Conservation (phyloP, 768 basidiomycete genomes). For the Coprinopsis cinerea region DNA sequence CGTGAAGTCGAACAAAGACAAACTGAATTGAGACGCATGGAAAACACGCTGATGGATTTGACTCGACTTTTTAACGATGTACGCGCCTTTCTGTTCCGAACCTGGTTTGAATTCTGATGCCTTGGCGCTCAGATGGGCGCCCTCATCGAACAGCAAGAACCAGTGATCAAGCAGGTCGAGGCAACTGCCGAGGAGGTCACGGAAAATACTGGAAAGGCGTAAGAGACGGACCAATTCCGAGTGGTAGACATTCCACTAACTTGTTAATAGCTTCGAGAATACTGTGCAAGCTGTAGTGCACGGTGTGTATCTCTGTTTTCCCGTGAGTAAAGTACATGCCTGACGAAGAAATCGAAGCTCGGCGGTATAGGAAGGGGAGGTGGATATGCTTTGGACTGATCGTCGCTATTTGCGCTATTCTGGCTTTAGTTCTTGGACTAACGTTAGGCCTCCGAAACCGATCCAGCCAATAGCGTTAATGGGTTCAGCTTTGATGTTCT, state of each 20-base stretch:
- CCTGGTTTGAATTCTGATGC: not conserved
- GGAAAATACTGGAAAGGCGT: conserved; percentile 69
- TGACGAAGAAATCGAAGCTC: conserved; percentile 17
- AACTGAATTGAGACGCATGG: conserved; percentile 78
- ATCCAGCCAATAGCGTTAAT: not conserved
- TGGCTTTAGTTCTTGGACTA: conserved; percentile 56
- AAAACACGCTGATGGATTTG: conserved; percentile 82
- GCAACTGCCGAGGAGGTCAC: conserved; percentile 56
- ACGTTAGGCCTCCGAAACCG: conserved; percentile 25
- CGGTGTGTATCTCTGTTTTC: conserved; percentile 20
- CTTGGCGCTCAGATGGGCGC: conserved; percentile 57
- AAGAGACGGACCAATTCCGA: conserved; percentile 18
- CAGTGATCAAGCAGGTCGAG: conserved; percentile 61
- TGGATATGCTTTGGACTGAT: conserved; percentile 79
- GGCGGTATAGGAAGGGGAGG: conserved; percentile 69
- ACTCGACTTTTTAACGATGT: conserved; percentile 87
- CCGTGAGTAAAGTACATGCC: not conserved
- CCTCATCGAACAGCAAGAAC: conserved; percentile 76
- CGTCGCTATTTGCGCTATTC: conserved; percentile 46
- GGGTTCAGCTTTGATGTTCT: not conserved
- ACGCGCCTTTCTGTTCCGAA: not conserved
- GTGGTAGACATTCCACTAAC: not conserved
- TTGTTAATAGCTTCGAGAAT: conserved; percentile 44
- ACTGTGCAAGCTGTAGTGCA: conserved; percentile 63
- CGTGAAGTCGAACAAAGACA: conserved; percentile 88